These are phyloP conservation scores for Fistulifera solaris DNA, from an alignment of 108 stramenopile species.

Conservation along the genomic window DNA sequence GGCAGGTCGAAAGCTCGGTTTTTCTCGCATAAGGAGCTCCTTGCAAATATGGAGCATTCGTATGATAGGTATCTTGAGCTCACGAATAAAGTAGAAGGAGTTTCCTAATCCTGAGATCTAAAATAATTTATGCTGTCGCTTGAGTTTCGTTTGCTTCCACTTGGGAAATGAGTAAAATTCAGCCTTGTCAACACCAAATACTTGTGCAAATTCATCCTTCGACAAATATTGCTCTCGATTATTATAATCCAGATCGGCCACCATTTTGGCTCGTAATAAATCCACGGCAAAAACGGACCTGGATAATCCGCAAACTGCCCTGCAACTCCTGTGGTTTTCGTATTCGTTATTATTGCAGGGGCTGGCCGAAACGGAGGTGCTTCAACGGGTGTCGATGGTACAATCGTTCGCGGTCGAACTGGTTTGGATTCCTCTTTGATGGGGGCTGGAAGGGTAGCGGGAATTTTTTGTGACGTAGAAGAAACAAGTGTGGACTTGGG, in stretches of 20 bases:
- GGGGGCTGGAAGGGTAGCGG: too few relatives aligned
- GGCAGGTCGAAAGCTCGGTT: too few relatives aligned
- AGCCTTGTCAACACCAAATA: constrained; percentile 3
- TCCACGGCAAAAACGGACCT: not conserved
- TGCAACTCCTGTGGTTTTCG: too few relatives aligned
- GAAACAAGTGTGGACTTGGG: too few relatives aligned
- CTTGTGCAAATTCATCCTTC: not conserved
- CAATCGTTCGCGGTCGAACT: not conserved
- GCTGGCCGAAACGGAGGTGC: not conserved
- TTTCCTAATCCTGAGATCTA: too few relatives aligned
- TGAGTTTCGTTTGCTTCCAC: constrained; percentile 10
- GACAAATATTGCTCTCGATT: constrained; percentile 10
- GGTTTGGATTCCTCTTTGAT: not conserved
- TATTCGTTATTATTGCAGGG: not conserved
- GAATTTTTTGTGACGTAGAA: too few relatives aligned
- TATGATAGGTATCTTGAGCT: not conserved
- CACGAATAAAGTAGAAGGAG: too few relatives aligned
- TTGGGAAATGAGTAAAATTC: constrained; percentile 4
- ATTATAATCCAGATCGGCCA: constrained; percentile 1
- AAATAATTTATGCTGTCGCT: constrained; percentile 3
- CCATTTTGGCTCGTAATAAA: constrained; percentile 1
- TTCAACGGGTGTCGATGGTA: not conserved
- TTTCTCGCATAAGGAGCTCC: too few relatives aligned
- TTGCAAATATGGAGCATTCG: not conserved
- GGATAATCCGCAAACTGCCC: not conserved